phyloP scores from a whole-genome alignment of 1,284 basidiomycete genomes.

The Volvariella surrecta region DNA sequence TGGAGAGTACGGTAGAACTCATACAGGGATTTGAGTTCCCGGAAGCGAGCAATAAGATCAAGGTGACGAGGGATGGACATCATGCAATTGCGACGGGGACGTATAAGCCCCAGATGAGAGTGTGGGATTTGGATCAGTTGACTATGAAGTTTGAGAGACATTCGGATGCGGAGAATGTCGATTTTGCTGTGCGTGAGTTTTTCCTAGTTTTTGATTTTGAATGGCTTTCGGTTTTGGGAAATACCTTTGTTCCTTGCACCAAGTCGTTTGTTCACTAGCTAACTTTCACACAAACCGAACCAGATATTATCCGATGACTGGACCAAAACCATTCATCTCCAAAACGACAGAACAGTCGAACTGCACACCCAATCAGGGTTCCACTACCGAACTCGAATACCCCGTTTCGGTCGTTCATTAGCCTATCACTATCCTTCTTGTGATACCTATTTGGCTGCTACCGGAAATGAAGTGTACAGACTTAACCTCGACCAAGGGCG shows the following conservation, averaged over 20 bases:
- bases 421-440: constrained; percentile 86
- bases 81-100: constrained; percentile 93
- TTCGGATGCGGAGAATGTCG: constrained; percentile 95
- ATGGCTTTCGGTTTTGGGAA: too few relatives aligned
- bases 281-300: too few relatives aligned
- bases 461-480: constrained; percentile 84
- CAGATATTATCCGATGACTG: constrained; percentile 97
- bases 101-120: constrained; percentile 96
- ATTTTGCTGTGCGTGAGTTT: constrained; percentile 86
- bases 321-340: constrained; percentile 97
- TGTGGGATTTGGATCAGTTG: constrained; percentile 93
- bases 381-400: constrained; percentile 90
- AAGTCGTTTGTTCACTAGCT: too few relatives aligned
- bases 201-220: constrained; percentile 5
- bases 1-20: constrained; percentile 78
- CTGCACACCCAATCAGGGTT: constrained; percentile 93
- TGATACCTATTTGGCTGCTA: constrained; percentile 71
- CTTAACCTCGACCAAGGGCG: constrained; percentile 95
- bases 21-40: constrained; percentile 97
- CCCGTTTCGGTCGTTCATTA: constrained; percentile 86
- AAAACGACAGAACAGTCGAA: constrained; percentile 92
- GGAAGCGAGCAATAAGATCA: constrained; percentile 89
- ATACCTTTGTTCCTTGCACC: too few relatives aligned
- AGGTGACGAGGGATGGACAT: constrained; percentile 86
- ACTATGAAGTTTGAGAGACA: constrained; percentile 95